phyloP scores from a whole-genome alignment of 148 eudicot species.

The Cornus kousa region DNA sequence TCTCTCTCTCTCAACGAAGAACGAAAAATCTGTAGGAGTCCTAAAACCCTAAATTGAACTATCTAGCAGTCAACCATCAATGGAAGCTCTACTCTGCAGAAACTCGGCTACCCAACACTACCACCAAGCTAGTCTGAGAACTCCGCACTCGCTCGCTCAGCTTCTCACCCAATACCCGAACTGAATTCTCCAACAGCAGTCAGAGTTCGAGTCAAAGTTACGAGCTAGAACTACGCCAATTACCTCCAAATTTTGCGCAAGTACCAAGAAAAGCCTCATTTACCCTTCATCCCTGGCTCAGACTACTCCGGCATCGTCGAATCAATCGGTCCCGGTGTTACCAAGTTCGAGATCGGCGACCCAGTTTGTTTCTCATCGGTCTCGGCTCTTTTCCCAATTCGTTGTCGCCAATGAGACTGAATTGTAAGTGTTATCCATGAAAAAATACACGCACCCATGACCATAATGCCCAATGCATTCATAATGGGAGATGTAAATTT shows the following conservation, averaged over 20 bases:
- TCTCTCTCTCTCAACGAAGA: too few relatives aligned
- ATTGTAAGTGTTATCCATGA: conserved; percentile 48
- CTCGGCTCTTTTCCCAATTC: conserved; percentile 69
- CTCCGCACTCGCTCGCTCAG: conserved; percentile 44
- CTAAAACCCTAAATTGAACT: not conserved
- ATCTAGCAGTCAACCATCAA: conserved; percentile 13
- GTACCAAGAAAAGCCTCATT: conserved; percentile 75
- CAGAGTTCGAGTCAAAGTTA: conserved; percentile 59
- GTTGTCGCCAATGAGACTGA: conserved; percentile 69
- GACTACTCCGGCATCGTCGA: conserved; percentile 83
- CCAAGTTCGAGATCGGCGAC: conserved; percentile 67
- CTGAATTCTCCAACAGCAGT: conserved; percentile 53
- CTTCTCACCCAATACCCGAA: conserved; percentile 53
- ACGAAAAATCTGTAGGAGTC: too few relatives aligned
- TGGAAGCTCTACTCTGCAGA: conserved; percentile 80
- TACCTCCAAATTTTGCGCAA: conserved; percentile 82
- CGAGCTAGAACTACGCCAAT: conserved; percentile 85
- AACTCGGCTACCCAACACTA: conserved; percentile 80
- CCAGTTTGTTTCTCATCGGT: conserved; percentile 52
- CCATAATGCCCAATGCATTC: not conserved
- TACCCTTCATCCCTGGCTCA: conserved; percentile 83
- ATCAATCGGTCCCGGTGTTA: conserved; percentile 43
- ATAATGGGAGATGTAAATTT: not conserved
- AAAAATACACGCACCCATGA: not conserved
- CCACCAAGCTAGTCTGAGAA: conserved; percentile 27